These are phyloP conservation scores for Ilyonectria destructans DNA, from an alignment of 2,329 filamentous ascomycete species.

Conservation along the genomic window DNA sequence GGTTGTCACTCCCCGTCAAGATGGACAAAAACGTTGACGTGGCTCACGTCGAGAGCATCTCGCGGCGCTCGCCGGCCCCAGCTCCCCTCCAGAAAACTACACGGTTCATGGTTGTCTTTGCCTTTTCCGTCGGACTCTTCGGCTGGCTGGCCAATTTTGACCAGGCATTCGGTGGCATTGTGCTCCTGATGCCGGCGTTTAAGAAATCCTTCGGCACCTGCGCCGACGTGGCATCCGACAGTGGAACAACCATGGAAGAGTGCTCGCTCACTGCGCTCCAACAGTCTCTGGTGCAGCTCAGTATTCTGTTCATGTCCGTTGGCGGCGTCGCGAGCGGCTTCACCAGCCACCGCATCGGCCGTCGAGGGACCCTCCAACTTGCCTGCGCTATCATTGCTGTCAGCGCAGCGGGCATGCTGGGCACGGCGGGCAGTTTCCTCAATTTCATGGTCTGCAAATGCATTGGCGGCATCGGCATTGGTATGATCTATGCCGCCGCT, in stretches of 20 bases:
- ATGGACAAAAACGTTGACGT: too few species aligned
- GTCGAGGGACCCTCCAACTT: slow-evolving; percentile 6
- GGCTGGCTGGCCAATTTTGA: slow-evolving; percentile 22
- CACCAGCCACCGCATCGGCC: neutral
- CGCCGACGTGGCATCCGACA: neutral
- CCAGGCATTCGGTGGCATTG: slow-evolving; percentile 12
- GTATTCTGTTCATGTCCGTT: slow-evolving; percentile 13
- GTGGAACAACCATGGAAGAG: neutral
- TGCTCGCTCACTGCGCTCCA: slow-evolving; percentile 2
- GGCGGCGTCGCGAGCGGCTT: slow-evolving; percentile 2
- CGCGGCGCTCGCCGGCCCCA: neutral
- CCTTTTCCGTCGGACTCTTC: slow-evolving; percentile 3
- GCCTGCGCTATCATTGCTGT: neutral
- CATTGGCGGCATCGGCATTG: slow-evolving; percentile 14
- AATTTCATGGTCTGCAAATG: slow-evolving; percentile 22
- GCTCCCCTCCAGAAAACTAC: slow-evolving; percentile 5
- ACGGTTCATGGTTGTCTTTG: slow-evolving; percentile 3
- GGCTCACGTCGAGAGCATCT: too few species aligned
- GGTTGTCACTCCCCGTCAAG: too few species aligned
- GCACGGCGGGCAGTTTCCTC: slow-evolving; percentile 4
- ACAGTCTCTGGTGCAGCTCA: slow-evolving; percentile 21
- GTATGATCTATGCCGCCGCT: slow-evolving; percentile 3
- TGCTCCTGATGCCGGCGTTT: slow-evolving; percentile 11
- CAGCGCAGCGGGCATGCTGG: slow-evolving; percentile 12
- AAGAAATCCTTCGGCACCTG: slow-evolving; percentile 10